Evolutionary conservation across 768 basidiomycete genomes (phyloP).

Genomic region (Pleurotus eryngii): DNA sequence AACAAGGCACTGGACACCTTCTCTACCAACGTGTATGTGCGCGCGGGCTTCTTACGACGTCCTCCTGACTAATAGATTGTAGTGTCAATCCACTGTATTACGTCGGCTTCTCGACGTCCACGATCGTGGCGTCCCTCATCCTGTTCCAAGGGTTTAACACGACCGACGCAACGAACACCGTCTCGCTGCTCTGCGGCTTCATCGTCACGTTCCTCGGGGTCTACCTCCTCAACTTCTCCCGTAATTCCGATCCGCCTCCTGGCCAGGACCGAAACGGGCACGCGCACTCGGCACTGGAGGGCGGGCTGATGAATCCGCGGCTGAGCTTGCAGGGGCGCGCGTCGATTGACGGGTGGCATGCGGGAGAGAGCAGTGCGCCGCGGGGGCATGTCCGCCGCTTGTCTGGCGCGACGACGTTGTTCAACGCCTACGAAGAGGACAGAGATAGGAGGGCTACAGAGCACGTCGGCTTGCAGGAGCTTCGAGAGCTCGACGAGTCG

Average conservation of each 20-base stretch:
- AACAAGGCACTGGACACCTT: constrained; percentile 98
- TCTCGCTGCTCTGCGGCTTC: constrained; percentile 89
- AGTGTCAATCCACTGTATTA: constrained; percentile 99
- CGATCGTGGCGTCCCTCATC: constrained; percentile 91
- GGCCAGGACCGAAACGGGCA: constrained; percentile 27
- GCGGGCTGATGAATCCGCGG: constrained; percentile 72
- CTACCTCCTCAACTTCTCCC: constrained; percentile 86
- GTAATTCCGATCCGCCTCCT: constrained; percentile 45
- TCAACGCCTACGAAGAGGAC: constrained; percentile 70
- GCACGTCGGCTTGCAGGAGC: constrained; percentile 55
- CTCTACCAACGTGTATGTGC: constrained; percentile 91
- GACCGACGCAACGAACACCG: constrained; percentile 70
- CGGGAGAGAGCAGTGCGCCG: constrained; percentile 17
- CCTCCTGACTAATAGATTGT: not conserved
- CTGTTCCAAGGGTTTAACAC: constrained; percentile 98
- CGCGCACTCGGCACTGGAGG: constrained; percentile 53
- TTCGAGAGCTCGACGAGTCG: constrained; percentile 68
- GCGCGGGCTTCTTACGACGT: not conserved
- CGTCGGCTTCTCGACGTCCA: constrained; percentile 92
- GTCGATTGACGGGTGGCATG: constrained; percentile 73
- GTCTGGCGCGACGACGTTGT: constrained; percentile 62
- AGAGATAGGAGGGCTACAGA: constrained; percentile 24
- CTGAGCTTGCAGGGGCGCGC: constrained; percentile 77
- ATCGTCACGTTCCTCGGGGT: constrained; percentile 94
- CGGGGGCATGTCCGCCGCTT: constrained; percentile 60